Base-by-base conservation (phyloP, 1,284 basidiomycete genomes). In the Calocybe gambosa region DNA sequence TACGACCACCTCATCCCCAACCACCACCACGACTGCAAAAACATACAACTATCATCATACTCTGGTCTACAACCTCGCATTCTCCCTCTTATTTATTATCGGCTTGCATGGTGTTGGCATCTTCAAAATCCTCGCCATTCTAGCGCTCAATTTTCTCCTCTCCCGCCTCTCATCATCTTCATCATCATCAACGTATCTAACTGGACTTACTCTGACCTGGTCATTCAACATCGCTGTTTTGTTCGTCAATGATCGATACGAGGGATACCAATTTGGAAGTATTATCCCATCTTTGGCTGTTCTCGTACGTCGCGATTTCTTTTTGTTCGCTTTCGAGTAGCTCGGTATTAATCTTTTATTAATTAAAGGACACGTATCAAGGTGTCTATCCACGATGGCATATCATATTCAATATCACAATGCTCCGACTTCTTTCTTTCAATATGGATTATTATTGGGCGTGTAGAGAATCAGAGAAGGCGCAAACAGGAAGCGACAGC, bases 371-470 rank as follows among this genome's bases (percentile, higher is more conserved):
- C 61, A 58, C 49, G 31, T 82, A 77, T 50, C 58, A 65, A 68
- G 95, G 72, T 39, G 80, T 73, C 46, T 93, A 78, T 55, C 89
- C 93, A 3, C 74, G 93, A 25, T 99, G 96, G 95, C 82, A 97
- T 58, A 78, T 98, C 60, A 82, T 75, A 56, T 98, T 95, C 75
- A 99, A 99, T 64, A 94, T 99, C 56, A 94, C 93, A 1, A 96
- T 96, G 89, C 75, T 99, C 26, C 80, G 96, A 12, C 77, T 97
- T 26, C 76, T 99, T 8, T 96, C 93, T 0, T 99, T 93, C 69
- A 86, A 82, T 47, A 80, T 97, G 77, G 95, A 99, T 62, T 86
- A 85, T 57, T 82, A 90, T 58, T 98, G 93, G 94, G 81, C 85
- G 7, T 78, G 68, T 52, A 70, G 64, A 12, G 5, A 26, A 26